phyloP scores from a whole-genome alignment of 305 asterid genomes.

The Fraxinus baroniana region DNA sequence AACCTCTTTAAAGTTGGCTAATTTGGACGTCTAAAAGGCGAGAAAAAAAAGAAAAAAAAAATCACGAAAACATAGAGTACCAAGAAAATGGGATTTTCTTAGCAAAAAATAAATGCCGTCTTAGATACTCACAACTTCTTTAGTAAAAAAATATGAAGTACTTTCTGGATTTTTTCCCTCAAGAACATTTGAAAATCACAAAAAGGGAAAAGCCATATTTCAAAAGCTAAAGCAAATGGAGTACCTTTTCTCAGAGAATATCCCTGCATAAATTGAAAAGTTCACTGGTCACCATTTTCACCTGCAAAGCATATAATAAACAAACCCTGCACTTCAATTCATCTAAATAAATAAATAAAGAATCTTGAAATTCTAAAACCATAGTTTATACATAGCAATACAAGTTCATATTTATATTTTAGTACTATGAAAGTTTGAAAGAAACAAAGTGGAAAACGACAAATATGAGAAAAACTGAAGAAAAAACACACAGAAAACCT shows the following conservation, averaged over 20 bases:
- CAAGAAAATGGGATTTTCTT: too few species aligned
- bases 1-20: not conserved
- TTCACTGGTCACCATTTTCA: constrained; percentile 31
- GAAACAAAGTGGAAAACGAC: constrained; percentile 45
- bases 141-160: not conserved
- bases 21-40: not conserved
- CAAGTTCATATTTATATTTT: constrained; percentile 14
- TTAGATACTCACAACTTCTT: too few species aligned
- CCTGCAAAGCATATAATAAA: not conserved
- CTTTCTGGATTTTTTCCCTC: constrained; percentile 9
- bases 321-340: constrained; percentile 24
- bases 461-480: constrained; percentile 35
- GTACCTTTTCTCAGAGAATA: constrained; percentile 35
- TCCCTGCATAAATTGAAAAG: constrained; percentile 33
- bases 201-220: constrained; percentile 14
- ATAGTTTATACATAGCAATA: constrained; percentile 23
- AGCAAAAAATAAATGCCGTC: not conserved
- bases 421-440: constrained; percentile 21
- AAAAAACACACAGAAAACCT: constrained; percentile 51
- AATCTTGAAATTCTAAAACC: constrained; percentile 34
- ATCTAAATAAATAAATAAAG: constrained; percentile 15
- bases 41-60: too few species aligned
- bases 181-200: constrained; percentile 16
- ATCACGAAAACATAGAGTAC: not conserved
- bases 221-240: constrained; percentile 33